Conservation (phyloP, 179 eudicot species). For the Spinacia oleracea region DNA sequence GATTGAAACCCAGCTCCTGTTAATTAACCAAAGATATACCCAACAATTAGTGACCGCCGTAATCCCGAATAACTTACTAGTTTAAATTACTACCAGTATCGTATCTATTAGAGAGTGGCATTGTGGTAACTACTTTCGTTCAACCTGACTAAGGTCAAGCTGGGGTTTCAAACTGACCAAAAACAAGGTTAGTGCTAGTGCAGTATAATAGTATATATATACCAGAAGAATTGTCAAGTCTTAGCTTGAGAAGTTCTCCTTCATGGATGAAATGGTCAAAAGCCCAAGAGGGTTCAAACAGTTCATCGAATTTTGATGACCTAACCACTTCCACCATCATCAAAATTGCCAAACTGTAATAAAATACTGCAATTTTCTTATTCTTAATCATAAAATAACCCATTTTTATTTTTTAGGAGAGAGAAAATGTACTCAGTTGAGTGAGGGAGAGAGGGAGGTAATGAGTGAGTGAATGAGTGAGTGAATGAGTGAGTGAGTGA, state of each 20-base stretch:
- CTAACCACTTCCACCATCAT: slow-evolving; percentile 33
- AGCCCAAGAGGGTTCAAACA: slow-evolving; percentile 60
- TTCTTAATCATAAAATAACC: background rate
- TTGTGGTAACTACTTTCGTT: too few relatives aligned
- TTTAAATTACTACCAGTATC: background rate
- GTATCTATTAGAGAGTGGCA: too few relatives aligned
- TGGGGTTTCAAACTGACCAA: too few relatives aligned
- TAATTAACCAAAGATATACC: slow-evolving; percentile 10
- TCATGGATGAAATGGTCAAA: slow-evolving; percentile 45
- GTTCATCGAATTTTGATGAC: slow-evolving; percentile 49
- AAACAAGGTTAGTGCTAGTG: too few relatives aligned
- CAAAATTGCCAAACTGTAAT: slow-evolving; percentile 1
- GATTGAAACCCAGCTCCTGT: slow-evolving; percentile 83
- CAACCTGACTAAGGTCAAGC: too few relatives aligned
- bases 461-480: background rate
- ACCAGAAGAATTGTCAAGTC: slow-evolving; percentile 58
- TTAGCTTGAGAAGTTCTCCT: slow-evolving; percentile 53
- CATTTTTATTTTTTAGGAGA: background rate
- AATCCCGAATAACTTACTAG: background rate
- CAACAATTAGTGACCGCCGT: background rate
- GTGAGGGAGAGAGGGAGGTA: background rate
- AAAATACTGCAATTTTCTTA: slow-evolving; percentile 12
- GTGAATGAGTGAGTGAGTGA: slow-evolving; percentile 1
- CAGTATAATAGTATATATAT: too few relatives aligned
- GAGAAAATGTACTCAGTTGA: background rate